Conservation (phyloP, 2,329 filamentous ascomycete species). For the Nothophaeocryptopus gaeumannii region DNA sequence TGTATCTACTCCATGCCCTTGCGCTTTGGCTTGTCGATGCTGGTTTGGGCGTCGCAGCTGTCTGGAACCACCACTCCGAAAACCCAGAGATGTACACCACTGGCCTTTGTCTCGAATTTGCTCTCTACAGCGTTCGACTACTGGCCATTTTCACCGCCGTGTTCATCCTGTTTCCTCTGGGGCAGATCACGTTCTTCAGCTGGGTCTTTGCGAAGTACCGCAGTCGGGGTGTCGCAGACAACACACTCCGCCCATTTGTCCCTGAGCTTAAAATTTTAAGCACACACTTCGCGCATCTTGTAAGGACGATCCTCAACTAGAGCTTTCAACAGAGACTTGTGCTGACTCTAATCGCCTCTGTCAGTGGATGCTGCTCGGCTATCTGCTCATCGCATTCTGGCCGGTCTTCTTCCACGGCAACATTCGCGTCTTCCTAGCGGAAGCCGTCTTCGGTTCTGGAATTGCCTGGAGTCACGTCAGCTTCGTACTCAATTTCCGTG, state of each 20-base stretch:
- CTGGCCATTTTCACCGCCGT: conserved; percentile 18
- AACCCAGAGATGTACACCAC: conserved; percentile 13
- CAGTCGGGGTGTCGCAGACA: conserved; percentile 3
- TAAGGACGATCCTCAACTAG: too few species aligned
- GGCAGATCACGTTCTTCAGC: conserved; percentile 16
- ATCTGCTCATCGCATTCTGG: conserved; percentile 22
- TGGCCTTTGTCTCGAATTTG: conserved; percentile 15
- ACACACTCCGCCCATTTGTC: conserved; percentile 14
- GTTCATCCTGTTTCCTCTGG: conserved; percentile 23
- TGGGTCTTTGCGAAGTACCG: conserved; percentile 5
- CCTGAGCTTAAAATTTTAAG: conserved; percentile 16
- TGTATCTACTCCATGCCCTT: neutral
- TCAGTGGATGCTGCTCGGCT: conserved; percentile 20
- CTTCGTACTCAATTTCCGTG: conserved; percentile 23
- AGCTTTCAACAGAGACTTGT: too few species aligned
- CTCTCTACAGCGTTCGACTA: conserved; percentile 6
- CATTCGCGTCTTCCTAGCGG: conserved; percentile 12
- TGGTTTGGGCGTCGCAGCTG: conserved; percentile 11
- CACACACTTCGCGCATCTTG: conserved; percentile 20
- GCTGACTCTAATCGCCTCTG: too few species aligned
- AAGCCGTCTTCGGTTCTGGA: conserved; percentile 20
- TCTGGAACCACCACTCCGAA: conserved; percentile 14
- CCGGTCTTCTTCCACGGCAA: conserved; percentile 9
- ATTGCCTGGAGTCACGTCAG: conserved; percentile 23
- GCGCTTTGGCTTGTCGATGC: conserved; percentile 20